Percentiles rank a stretch among this genome's conserved stretches.
phyloP scores from a whole-genome alignment of 345 rosid species.

The Durio zibethinus region DNA sequence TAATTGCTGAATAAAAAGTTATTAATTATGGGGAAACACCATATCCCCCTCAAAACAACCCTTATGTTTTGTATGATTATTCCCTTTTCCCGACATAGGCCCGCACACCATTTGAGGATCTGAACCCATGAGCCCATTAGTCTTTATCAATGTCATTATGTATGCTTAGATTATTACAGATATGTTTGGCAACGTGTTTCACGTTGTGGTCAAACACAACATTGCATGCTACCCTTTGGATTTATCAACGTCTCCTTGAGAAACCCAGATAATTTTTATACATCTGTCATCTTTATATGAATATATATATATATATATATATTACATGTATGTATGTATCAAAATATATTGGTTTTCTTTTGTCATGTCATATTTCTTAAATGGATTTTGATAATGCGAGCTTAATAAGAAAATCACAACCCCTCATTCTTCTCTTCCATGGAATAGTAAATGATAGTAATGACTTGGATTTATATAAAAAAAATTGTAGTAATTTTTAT shows the following conservation, averaged over 20 bases:
- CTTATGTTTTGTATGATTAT: constrained; percentile 23
- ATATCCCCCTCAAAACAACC: constrained; percentile 33
- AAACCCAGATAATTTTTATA: too few relatives aligned
- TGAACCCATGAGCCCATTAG: not conserved
- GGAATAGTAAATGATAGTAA: too few relatives aligned
- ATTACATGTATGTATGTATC: too few relatives aligned
- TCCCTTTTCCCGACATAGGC: constrained; percentile 32
- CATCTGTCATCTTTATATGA: too few relatives aligned
- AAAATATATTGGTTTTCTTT: too few relatives aligned
- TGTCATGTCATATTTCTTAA: too few relatives aligned
- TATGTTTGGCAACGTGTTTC: not conserved
- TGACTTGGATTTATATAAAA: too few relatives aligned
- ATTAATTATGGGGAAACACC: not conserved
- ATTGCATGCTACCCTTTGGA: not conserved
- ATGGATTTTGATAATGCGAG: too few relatives aligned
- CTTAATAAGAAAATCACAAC: too few relatives aligned
- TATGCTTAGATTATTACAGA: not conserved
- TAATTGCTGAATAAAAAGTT: not conserved
- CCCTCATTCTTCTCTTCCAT: too few relatives aligned
- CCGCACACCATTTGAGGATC: constrained; percentile 26
- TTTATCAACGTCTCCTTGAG: not conserved
- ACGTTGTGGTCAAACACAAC: not conserved
- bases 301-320: too few relatives aligned
- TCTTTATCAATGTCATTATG: not conserved
- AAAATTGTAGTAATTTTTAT: not conserved